phyloP scores from a whole-genome alignment of 1,139 yeast genomes.

The Yarrowia galli region DNA sequence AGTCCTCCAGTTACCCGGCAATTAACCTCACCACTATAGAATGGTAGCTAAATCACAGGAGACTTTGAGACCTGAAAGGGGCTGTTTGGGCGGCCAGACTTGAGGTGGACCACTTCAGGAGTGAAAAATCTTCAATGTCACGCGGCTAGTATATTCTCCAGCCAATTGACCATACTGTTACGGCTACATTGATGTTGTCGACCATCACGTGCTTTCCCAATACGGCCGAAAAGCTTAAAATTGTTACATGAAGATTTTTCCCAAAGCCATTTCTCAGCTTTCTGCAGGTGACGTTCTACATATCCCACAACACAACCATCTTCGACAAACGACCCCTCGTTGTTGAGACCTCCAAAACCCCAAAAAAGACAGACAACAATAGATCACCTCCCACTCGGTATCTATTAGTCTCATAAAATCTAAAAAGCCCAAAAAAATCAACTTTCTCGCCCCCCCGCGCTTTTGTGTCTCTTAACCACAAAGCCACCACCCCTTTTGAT shows the following conservation, averaged over 20 bases:
- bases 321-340: constrained; percentile 37
- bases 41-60: constrained; percentile 9
- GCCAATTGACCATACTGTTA: constrained; percentile 9
- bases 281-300: constrained; percentile 39
- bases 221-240: constrained; percentile 27
- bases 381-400: constrained; percentile 33
- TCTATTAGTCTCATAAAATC: constrained; percentile 34
- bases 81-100: not conserved
- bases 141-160: not conserved
- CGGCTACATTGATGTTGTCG: not conserved
- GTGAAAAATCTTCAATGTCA: no score
- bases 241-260: constrained; percentile 37
- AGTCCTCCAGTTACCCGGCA: constrained; percentile 26
- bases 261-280: constrained; percentile 12
- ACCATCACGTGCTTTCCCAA: constrained; percentile 37
- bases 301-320: constrained; percentile 39
- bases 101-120: not conserved
- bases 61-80: not conserved
- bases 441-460: constrained; percentile 29
- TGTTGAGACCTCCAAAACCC: constrained; percentile 37
- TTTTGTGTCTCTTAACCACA: constrained; percentile 37
- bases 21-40: constrained; percentile 10
- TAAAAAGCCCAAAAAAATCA: constrained; percentile 28
- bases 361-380: constrained; percentile 35
- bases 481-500: constrained; percentile 14